Percentiles rank a stretch among this genome's conserved stretches.
Evolutionary conservation across 148 eudicot genomes (phyloP).

Genomic region (Rhododendron kiyosumense): DNA sequence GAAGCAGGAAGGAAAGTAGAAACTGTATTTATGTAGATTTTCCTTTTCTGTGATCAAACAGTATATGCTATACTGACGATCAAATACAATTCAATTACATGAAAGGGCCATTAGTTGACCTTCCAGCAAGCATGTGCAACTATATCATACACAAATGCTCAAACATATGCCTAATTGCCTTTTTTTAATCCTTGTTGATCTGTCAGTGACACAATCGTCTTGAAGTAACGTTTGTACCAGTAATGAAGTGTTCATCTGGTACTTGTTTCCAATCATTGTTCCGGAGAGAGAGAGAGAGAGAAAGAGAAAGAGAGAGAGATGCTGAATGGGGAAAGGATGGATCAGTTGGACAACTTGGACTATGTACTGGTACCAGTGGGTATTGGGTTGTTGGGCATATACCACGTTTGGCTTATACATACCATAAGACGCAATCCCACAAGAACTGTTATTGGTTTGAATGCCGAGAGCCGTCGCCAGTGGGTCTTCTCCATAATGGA

Average conservation of each 20-base stretch:
- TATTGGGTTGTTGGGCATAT: neutral
- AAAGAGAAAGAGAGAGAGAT: no score
- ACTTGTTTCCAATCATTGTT: neutral
- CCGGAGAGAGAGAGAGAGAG: no score
- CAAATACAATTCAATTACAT: no score
- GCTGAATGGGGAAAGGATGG: neutral
- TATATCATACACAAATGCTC: no score
- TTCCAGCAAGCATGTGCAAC: neutral
- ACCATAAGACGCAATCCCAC: neutral
- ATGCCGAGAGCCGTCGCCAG: neutral
- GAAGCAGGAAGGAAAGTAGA: no score
- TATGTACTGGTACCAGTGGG: neutral
- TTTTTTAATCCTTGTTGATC: neutral
- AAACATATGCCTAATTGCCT: no score
- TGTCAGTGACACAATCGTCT: neutral
- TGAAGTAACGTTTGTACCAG: neutral
- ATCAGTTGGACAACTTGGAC: neutral
- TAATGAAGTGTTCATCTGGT: neutral
- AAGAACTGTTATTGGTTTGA: neutral
- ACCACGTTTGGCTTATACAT: neutral
- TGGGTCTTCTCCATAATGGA: neutral
- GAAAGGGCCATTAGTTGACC: neutral
- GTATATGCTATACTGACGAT: no score
- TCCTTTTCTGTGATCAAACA: no score
- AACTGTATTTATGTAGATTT: no score